phyloP scores from a whole-genome alignment of 1,139 yeast species.

The Maudiozyma humilis region DNA sequence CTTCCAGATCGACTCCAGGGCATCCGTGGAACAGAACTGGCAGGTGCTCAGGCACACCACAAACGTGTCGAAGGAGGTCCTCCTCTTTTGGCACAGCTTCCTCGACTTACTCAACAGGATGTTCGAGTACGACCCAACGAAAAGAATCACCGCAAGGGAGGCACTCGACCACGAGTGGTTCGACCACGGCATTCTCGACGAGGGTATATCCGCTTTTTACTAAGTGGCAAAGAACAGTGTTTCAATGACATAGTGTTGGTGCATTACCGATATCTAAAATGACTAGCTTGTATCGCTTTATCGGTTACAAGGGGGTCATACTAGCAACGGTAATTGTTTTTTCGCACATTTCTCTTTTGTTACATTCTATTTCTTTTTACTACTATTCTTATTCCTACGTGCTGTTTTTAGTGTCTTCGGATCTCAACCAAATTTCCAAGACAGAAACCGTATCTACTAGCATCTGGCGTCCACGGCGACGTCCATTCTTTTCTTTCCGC shows the following conservation, averaged over 20 bases:
- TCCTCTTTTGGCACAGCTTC: constrained; percentile 70
- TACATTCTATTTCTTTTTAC: no score
- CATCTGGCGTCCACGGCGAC: no score
- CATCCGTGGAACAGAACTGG: constrained; percentile 30
- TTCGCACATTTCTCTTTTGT: no score
- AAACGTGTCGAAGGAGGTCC: constrained; percentile 38
- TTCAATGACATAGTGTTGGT: no score
- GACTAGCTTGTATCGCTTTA: no score
- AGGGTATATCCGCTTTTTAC: constrained; percentile 36
- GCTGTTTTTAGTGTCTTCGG: no score
- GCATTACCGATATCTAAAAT: no score
- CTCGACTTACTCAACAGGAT: constrained; percentile 56
- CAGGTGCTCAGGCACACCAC: constrained; percentile 18
- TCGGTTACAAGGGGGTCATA: no score
- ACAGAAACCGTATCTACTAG: background rate
- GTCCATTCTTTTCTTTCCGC: no score
- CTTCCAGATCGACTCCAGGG: constrained; percentile 27
- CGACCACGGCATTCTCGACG: constrained; percentile 65
- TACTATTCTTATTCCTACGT: no score
- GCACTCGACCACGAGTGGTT: constrained; percentile 76
- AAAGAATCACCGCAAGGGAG: constrained; percentile 57
- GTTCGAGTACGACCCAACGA: constrained; percentile 55
- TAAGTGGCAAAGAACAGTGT: background rate
- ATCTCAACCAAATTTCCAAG: background rate
- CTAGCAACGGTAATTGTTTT: no score